Evolutionary conservation across 331 rosid species (phyloP).

Genomic region (Malus hybrid): DNA sequence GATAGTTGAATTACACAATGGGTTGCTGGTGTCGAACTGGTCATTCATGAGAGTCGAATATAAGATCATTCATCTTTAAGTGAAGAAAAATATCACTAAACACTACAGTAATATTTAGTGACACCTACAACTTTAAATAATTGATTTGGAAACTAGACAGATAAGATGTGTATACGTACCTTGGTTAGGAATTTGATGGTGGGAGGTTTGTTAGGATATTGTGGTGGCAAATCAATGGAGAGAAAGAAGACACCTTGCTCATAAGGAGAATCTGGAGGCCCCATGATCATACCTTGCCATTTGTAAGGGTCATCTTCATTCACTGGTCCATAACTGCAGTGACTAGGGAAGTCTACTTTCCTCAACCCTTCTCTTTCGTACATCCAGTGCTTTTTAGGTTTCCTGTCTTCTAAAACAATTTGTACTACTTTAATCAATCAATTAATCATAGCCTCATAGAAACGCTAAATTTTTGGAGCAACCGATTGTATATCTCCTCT

Average conservation of each 20-base stretch:
- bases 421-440: neutral
- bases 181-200: conserved; percentile 23
- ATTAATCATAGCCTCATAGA: neutral
- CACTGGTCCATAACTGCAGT: conserved; percentile 36
- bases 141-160: neutral
- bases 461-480: too few species aligned
- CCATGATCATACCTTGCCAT: conserved; percentile 28
- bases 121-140: too few species aligned
- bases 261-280: conserved; percentile 23
- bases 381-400: neutral
- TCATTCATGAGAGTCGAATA: fast-evolving
- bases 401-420: neutral
- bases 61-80: too few species aligned
- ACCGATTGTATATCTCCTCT: too few species aligned
- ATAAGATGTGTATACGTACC: conserved; percentile 3
- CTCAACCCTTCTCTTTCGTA: conserved; percentile 1
- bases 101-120: too few species aligned
- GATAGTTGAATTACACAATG: too few species aligned
- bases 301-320: conserved; percentile 14
- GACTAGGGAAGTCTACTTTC: conserved; percentile 7
- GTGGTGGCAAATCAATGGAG: conserved; percentile 20
- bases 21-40: too few species aligned
- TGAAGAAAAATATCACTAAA: too few species aligned
- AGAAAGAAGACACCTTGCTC: conserved; percentile 25
- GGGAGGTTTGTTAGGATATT: conserved; percentile 31